Percentiles rank a stretch among this genome's conserved stretches.
Conservation (phyloP, 1,139 yeast species). For the Yamadazyma spencermartinsiae region DNA sequence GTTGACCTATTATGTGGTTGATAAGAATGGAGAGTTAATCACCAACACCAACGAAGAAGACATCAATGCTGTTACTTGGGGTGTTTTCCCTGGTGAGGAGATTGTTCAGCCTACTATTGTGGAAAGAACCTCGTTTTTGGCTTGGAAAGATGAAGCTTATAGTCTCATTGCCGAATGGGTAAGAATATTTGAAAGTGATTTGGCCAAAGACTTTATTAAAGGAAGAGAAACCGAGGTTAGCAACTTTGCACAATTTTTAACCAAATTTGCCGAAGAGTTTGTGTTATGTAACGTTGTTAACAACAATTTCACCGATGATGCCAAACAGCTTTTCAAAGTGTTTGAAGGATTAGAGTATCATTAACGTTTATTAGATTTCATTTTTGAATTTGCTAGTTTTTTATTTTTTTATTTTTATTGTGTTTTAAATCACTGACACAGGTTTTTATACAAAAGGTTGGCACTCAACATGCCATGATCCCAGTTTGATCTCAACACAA, state of each 20-base stretch:
- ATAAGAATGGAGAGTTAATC: conserved; percentile 55
- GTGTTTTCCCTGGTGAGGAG: conserved; percentile 90
- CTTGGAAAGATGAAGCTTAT: conserved; percentile 97
- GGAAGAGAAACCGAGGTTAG: conserved; percentile 28
- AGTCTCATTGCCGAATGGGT: conserved; percentile 83
- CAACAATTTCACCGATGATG: conserved; percentile 67
- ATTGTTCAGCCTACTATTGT: conserved; percentile 90
- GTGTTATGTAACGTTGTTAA: conserved; percentile 87
- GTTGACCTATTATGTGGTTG: conserved; percentile 80
- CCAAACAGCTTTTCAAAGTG: conserved; percentile 48
- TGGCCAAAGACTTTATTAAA: conserved; percentile 30
- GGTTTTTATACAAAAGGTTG: conserved; percentile 17
- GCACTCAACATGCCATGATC: conserved; percentile 21
- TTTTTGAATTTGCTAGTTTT: conserved; percentile 6
- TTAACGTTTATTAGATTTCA: conserved; percentile 5
- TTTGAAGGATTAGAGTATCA: conserved; percentile 27
- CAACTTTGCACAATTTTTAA: conserved; percentile 43
- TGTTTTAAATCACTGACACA: conserved; percentile 28
- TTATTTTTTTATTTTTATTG: conserved; percentile 5
- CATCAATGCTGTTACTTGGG: conserved; percentile 98
- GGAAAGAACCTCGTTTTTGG: conserved; percentile 83
- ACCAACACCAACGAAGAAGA: conserved; percentile 73
- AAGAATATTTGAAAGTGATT: conserved; percentile 44
- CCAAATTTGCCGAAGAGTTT: conserved; percentile 32
- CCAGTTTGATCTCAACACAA: conserved; percentile 17